Evolutionary conservation across 805 yeast species (phyloP).

Genomic region (Candida anglica): DNA sequence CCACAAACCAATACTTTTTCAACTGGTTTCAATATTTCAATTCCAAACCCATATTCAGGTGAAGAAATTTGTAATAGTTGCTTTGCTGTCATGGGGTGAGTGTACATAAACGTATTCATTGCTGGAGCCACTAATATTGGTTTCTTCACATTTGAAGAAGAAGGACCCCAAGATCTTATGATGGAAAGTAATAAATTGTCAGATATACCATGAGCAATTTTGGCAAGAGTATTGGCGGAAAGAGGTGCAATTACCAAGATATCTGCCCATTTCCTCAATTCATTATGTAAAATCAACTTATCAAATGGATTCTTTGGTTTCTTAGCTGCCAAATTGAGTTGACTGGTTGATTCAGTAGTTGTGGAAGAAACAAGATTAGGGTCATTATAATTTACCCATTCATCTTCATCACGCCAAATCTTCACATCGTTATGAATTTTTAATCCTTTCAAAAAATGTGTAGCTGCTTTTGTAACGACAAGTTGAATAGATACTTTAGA

Average conservation of each 20-base stretch:
- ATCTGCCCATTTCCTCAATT: conserved; percentile 45
- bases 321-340: conserved; percentile 7
- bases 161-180: conserved; percentile 39
- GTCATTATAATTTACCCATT: conserved; percentile 60
- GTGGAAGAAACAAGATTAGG: conserved; percentile 11
- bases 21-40: conserved; percentile 42
- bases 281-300: conserved; percentile 39
- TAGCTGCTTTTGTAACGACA: conserved; percentile 81
- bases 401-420: conserved; percentile 92
- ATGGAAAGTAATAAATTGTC: conserved; percentile 42
- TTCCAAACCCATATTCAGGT: conserved; percentile 38
- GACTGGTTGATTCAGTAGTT: conserved; percentile 15
- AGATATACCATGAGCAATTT: conserved; percentile 40
- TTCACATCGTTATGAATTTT: conserved; percentile 64
- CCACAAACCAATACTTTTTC: conserved; percentile 46
- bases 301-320: conserved; percentile 30
- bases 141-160: conserved; percentile 19
- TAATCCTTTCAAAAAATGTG: conserved; percentile 59
- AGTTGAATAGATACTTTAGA: conserved; percentile 73
- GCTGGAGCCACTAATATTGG: conserved; percentile 47
- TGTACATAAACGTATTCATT: conserved; percentile 46
- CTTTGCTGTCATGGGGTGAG: conserved; percentile 42
- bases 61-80: conserved; percentile 29
- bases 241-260: conserved; percentile 43
- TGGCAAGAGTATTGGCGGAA: conserved; percentile 43